These are phyloP conservation scores for Mrakia gelida DNA, from an alignment of 768 basidiomycete genomes.

Conservation along the genomic window DNA sequence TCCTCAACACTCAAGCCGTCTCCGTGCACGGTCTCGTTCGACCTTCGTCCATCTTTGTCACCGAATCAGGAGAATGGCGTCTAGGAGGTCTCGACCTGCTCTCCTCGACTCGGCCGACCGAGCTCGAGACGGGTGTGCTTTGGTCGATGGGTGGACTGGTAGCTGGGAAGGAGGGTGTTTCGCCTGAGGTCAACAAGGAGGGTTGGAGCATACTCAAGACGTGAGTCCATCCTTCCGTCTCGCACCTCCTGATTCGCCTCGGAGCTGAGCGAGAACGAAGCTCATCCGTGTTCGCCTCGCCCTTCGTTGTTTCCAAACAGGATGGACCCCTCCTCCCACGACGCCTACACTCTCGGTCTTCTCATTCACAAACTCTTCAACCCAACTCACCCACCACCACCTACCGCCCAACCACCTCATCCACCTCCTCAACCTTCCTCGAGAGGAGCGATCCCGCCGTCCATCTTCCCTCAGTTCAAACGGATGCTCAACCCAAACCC, in stretches of 20 bases:
- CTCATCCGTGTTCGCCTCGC: not conserved
- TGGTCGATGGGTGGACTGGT: conserved; percentile 56
- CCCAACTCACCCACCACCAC: conserved; percentile 61
- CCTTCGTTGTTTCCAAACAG: conserved; percentile 40
- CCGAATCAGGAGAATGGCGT: conserved; percentile 93
- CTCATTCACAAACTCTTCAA: conserved; percentile 85
- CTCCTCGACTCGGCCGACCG: conserved; percentile 67
- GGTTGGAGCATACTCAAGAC: conserved; percentile 82
- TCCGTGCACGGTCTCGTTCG: conserved; percentile 80
- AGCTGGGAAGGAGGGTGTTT: conserved; percentile 59
- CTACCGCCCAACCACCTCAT: conserved; percentile 64
- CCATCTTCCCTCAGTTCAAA: conserved; percentile 76
- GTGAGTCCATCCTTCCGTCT: conserved; percentile 51
- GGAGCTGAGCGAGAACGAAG: not conserved
- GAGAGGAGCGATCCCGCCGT: conserved; percentile 67
- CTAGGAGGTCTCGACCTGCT: conserved; percentile 89
- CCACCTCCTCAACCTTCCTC: conserved; percentile 71
- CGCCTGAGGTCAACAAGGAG: conserved; percentile 81
- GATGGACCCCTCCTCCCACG: conserved; percentile 60
- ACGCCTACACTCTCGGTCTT: conserved; percentile 83
- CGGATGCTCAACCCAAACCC: conserved; percentile 85
- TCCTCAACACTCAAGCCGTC: conserved; percentile 75
- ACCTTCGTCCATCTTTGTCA: conserved; percentile 76
- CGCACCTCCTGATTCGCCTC: too few species aligned
- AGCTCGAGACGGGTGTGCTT: conserved; percentile 58